Conservation (phyloP, 306 rosid species). For the Cucurbita moschata region DNA sequence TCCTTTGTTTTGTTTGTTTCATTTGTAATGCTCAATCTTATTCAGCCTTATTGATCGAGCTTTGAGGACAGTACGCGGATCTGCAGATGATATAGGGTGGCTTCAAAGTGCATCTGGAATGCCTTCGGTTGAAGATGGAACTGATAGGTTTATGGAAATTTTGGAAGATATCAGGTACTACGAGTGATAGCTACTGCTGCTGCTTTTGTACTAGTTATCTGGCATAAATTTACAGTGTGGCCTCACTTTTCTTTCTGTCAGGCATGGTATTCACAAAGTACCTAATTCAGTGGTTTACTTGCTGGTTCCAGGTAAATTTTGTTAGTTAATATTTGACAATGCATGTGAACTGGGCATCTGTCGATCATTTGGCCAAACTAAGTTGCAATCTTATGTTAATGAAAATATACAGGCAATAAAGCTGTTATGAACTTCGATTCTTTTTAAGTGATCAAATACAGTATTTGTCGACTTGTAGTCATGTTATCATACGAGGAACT, state of each 20-base stretch:
- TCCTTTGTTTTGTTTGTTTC: neutral
- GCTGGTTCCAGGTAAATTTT: constrained; percentile 73
- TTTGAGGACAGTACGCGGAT: constrained; percentile 78
- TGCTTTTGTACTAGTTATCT: neutral
- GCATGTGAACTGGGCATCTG: neutral
- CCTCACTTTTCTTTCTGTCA: constrained; percentile 20
- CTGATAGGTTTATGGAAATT: constrained; percentile 69
- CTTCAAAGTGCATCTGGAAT: constrained; percentile 65
- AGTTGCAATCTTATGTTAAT: neutral
- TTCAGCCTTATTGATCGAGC: constrained; percentile 76
- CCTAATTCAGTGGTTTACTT: constrained; percentile 85
- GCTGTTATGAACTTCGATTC: neutral
- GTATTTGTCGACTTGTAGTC: neutral
- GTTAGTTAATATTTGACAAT: neutral
- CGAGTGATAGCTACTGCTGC: neutral
- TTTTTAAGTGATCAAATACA: neutral
- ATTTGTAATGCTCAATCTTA: neutral
- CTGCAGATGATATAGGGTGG: constrained; percentile 98
- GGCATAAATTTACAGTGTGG: constrained; percentile 7
- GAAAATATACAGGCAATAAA: neutral
- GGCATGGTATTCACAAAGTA: constrained; percentile 91
- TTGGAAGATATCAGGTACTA: constrained; percentile 50
- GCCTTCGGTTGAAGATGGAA: constrained; percentile 85
- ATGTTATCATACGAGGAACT: neutral
- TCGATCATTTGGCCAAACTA: neutral